Evolutionary conservation across 78 protist species (phyloP).

Genomic region (Polysphondylium violaceum): DNA sequence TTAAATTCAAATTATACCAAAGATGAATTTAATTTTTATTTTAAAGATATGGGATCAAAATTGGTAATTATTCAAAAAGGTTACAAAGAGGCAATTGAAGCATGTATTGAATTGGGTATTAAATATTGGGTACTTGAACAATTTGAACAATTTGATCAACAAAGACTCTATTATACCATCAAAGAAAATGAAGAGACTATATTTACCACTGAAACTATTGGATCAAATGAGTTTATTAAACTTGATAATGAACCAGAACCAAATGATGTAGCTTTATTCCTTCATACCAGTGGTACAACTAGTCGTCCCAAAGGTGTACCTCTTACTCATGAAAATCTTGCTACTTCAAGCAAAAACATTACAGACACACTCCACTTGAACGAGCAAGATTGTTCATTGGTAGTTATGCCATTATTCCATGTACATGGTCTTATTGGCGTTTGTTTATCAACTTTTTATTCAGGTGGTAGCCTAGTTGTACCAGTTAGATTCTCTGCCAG

Average conservation of each 20-base stretch:
- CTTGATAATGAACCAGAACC: conserved; percentile 25
- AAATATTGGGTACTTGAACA: conserved; percentile 20
- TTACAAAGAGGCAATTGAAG: conserved; percentile 29
- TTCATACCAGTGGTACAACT: conserved; percentile 92
- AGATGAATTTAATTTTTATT: conserved; percentile 85
- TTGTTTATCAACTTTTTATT: conserved; percentile 57
- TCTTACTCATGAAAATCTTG: conserved; percentile 81
- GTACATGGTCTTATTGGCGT: conserved; percentile 91
- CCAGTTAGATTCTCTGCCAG: conserved; percentile 83
- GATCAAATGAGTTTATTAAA: neutral
- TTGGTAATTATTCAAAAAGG: conserved; percentile 80
- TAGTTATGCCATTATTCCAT: conserved; percentile 90
- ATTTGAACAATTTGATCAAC: neutral
- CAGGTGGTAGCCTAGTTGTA: conserved; percentile 78
- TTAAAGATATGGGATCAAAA: conserved; percentile 71
- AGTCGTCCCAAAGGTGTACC: conserved; percentile 93
- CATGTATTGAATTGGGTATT: conserved; percentile 64
- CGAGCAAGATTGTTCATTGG: conserved; percentile 62
- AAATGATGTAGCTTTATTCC: conserved; percentile 83
- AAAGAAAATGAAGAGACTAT: neutral
- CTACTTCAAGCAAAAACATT: conserved; percentile 67
- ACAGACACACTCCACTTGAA: conserved; percentile 61
- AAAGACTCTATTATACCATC: neutral
- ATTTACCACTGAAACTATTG: neutral
- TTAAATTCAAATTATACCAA: conserved; percentile 63